These are phyloP conservation scores for Pyrus bretschneideri DNA, from an alignment of 306 rosid species.

Conservation along the genomic window DNA sequence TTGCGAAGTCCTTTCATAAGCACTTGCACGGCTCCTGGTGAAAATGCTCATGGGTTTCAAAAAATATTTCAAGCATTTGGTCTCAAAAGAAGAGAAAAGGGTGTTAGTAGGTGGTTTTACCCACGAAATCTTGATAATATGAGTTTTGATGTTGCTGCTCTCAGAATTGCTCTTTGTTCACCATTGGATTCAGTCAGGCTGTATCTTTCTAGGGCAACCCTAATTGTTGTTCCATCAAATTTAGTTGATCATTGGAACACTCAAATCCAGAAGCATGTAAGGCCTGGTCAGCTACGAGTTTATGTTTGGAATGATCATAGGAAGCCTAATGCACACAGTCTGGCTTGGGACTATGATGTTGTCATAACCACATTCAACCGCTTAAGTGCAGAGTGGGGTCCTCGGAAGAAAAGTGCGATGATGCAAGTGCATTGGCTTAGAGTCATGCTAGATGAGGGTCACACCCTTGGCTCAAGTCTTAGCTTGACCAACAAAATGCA, in stretches of 20 bases:
- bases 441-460: slow-evolving; percentile 93
- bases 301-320: slow-evolving; percentile 65
- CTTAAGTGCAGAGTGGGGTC: slow-evolving; percentile 88
- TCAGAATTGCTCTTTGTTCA: slow-evolving; percentile 58
- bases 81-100: slow-evolving; percentile 60
- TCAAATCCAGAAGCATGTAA: slow-evolving; percentile 87
- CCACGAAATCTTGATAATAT: slow-evolving; percentile 67
- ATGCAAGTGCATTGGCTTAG: slow-evolving; percentile 94
- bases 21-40: slow-evolving; percentile 25
- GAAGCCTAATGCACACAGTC: slow-evolving; percentile 74
- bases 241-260: slow-evolving; percentile 86
- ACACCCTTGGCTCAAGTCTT: slow-evolving; percentile 94
- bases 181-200: slow-evolving; percentile 77
- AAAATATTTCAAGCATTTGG: slow-evolving; percentile 82
- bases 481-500: slow-evolving; percentile 90
- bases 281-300: slow-evolving; percentile 62
- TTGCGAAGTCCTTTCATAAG: slow-evolving; percentile 59
- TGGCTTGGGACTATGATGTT: slow-evolving; percentile 96
- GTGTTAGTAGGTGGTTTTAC: slow-evolving; percentile 64
- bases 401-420: slow-evolving; percentile 62
- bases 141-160: slow-evolving; percentile 82
- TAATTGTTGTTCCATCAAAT: slow-evolving; percentile 89
- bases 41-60: slow-evolving; percentile 41
- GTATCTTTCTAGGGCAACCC: slow-evolving; percentile 88
- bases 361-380: slow-evolving; percentile 91